These are phyloP conservation scores for Leccinum proliferum DNA, from an alignment of 1,284 basidiomycete species.

Conservation along the genomic window DNA sequence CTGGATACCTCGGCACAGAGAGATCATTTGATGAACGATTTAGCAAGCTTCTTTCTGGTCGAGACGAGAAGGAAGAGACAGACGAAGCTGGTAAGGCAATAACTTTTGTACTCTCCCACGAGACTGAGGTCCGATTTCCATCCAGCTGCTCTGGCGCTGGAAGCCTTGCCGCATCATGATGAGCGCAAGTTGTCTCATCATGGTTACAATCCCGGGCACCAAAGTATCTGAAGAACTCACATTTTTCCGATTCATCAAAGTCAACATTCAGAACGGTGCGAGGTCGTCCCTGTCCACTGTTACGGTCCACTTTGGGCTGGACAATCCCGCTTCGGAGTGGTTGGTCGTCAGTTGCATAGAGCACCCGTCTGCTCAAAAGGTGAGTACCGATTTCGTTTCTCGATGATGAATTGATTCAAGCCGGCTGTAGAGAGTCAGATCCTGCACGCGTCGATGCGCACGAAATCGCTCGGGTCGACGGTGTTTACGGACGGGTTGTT, in stretches of 20 bases:
- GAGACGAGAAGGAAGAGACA: slow-evolving; percentile 91
- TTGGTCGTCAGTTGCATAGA: slow-evolving; percentile 60
- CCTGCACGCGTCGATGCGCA: slow-evolving; percentile 82
- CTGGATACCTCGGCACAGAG: slow-evolving; percentile 95
- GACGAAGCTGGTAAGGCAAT: slow-evolving; percentile 81
- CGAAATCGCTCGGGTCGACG: slow-evolving; percentile 68
- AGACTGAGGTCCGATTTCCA: slow-evolving; percentile 4
- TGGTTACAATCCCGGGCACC: slow-evolving; percentile 71
- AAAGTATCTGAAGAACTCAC: slow-evolving; percentile 47
- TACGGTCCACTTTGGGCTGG: slow-evolving; percentile 34
- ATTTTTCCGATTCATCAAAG: slow-evolving; percentile 60
- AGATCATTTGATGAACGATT: slow-evolving; percentile 95
- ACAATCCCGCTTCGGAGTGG: slow-evolving; percentile 60
- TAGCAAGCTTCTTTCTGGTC: slow-evolving; percentile 90
- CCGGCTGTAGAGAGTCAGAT: too few relatives aligned
- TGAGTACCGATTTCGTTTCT: slow-evolving; percentile 21
- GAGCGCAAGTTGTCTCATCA: slow-evolving; percentile 22
- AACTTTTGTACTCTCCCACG: neutral
- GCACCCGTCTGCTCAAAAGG: slow-evolving; percentile 75
- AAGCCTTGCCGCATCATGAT: slow-evolving; percentile 26
- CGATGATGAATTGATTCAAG: neutral
- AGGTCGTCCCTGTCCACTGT: slow-evolving; percentile 1
- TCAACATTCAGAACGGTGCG: slow-evolving; percentile 68
- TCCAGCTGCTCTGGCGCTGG: slow-evolving; percentile 72
- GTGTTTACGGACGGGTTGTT: slow-evolving; percentile 70